A percentile compares a stretch with the other conserved stretches of the same genome.
Evolutionary conservation across 345 rosid genomes (phyloP).

Genomic region (Salix caprea): DNA sequence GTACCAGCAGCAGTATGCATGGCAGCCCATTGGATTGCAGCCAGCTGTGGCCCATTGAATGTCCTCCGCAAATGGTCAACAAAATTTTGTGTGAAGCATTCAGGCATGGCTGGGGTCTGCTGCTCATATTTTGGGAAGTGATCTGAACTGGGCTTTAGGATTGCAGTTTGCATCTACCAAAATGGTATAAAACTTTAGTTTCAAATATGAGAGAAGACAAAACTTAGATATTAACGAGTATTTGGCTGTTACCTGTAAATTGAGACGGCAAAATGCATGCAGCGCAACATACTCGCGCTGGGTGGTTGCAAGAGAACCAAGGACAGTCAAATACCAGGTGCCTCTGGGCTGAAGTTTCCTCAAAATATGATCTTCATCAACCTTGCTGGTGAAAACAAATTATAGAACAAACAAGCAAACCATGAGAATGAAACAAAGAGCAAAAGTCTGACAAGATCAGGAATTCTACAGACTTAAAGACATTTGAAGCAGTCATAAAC

Average conservation of each 20-base stretch:
- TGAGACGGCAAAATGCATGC: constrained; percentile 97
- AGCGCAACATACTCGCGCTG: constrained; percentile 97
- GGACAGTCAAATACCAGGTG: constrained; percentile 85
- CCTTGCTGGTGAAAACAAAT: constrained; percentile 43
- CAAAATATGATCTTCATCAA: constrained; percentile 76
- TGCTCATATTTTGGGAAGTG: constrained; percentile 91
- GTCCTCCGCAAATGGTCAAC: constrained; percentile 67
- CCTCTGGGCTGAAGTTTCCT: constrained; percentile 80
- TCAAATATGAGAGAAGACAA: background rate
- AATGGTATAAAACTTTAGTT: background rate
- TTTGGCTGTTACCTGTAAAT: constrained; percentile 59
- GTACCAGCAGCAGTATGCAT: constrained; percentile 99
- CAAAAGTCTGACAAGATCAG: background rate
- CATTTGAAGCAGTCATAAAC: background rate
- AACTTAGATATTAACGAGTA: background rate
- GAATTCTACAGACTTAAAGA: background rate
- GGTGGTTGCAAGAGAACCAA: constrained; percentile 98
- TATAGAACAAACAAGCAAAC: background rate
- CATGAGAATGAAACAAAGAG: background rate
- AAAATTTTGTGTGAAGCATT: constrained; percentile 87
- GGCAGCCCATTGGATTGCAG: constrained; percentile 98
- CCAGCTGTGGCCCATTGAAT: constrained; percentile 88
- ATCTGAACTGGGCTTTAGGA: constrained; percentile 84
- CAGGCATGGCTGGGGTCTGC: constrained; percentile 88
- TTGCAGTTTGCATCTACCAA: constrained; percentile 87